Evolutionary conservation across 345 rosid genomes (phyloP).

Genomic region (Pugionium cornutum): DNA sequence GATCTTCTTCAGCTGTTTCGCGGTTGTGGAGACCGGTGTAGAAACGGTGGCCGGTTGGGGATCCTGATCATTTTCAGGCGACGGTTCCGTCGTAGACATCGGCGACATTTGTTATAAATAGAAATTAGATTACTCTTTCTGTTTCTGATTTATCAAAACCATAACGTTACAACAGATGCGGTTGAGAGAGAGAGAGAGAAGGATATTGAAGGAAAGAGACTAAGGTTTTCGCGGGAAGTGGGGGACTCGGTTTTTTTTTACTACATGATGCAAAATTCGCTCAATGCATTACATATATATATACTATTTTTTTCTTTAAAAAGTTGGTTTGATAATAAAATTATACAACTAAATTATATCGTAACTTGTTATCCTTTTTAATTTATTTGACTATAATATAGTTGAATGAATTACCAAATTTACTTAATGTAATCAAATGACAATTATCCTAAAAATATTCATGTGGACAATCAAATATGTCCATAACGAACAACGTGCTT

Average conservation of each 20-base stretch:
- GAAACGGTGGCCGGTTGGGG: constrained; percentile 23
- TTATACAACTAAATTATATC: not conserved
- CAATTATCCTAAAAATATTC: constrained; percentile 3
- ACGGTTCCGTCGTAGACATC: constrained; percentile 43
- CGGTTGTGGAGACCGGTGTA: constrained; percentile 34
- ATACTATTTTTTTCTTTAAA: not conserved
- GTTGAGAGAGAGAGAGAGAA: constrained; percentile 28
- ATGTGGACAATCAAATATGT: not conserved
- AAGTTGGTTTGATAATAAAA: not conserved
- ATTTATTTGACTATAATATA: not conserved
- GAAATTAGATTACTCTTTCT: not conserved
- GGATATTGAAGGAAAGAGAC: constrained; percentile 16
- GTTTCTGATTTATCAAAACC: constrained; percentile 20
- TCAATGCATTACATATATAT: not conserved
- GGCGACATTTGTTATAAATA: constrained; percentile 18
- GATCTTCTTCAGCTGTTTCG: constrained; percentile 63
- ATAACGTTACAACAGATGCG: constrained; percentile 33
- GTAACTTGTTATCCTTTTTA: not conserved
- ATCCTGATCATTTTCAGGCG: constrained; percentile 35
- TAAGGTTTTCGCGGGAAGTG: constrained; percentile 71
- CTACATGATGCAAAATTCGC: constrained; percentile 5
- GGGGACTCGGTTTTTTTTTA: constrained; percentile 20
- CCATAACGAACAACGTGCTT: constrained; percentile 31
- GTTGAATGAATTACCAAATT: not conserved
- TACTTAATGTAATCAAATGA: not conserved